Conservation (phyloP, 2,329 filamentous ascomycete genomes). For the Trichophyton schoenleinii region DNA sequence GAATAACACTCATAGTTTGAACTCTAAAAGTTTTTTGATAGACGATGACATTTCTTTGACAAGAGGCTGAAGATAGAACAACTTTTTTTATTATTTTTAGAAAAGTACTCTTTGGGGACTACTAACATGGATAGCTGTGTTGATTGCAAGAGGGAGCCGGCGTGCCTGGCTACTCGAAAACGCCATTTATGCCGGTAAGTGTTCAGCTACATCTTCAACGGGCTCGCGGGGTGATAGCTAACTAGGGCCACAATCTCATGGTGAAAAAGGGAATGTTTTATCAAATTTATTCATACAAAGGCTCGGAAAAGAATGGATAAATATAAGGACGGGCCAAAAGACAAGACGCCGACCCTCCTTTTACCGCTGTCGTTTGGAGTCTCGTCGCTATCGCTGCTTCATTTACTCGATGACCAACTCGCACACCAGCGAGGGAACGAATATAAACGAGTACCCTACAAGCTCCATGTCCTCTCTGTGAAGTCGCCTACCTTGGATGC, state of each 20-base stretch:
- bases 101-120: not conserved
- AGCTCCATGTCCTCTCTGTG: constrained; percentile 40
- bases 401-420: constrained; percentile 60
- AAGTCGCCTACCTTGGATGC: constrained; percentile 25
- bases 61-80: not conserved
- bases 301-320: constrained; percentile 63
- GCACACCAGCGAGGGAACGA: constrained; percentile 52
- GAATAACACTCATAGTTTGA: not conserved
- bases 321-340: constrained; percentile 36
- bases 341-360: constrained; percentile 46
- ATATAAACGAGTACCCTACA: constrained; percentile 51
- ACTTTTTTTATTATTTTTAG: not conserved
- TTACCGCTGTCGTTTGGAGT: constrained; percentile 73
- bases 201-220: not conserved
- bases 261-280: constrained; percentile 55
- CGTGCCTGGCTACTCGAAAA: constrained; percentile 8
- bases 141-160: constrained; percentile 12
- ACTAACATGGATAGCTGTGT: constrained; percentile 18
- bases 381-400: constrained; percentile 64
- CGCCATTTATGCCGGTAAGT: constrained; percentile 13
- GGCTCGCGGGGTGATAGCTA: not conserved
- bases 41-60: not conserved
- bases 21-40: not conserved
- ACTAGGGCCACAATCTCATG: not conserved
- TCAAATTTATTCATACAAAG: constrained; percentile 65